Percentiles rank a stretch among this genome's conserved stretches.
Conservation (phyloP, 305 asterid species). For the Ilex paraguariensis region DNA sequence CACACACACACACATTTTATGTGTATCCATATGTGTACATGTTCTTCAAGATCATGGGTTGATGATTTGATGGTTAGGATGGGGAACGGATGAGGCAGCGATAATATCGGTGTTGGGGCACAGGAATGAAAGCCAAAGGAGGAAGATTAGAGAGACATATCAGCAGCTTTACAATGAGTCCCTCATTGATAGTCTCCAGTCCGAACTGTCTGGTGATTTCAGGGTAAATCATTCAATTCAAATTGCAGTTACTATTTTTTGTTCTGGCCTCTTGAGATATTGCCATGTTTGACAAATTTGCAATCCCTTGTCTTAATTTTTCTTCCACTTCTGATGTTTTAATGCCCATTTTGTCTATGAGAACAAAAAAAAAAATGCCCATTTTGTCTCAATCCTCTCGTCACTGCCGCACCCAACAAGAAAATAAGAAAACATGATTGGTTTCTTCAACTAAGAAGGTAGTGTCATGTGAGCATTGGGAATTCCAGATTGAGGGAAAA, state of each 20-base stretch:
- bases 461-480: neutral
- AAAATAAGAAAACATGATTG: too few species aligned
- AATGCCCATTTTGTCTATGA: neutral
- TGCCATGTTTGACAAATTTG: neutral
- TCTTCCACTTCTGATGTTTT: neutral
- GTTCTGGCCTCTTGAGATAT: neutral
- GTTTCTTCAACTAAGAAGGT: too few species aligned
- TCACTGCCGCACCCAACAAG: neutral
- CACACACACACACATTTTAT: neutral
- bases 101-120: conserved; percentile 52
- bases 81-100: conserved; percentile 66
- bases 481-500: neutral
- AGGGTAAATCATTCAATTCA: conserved; percentile 28
- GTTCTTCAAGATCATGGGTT: conserved; percentile 3
- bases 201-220: conserved; percentile 77
- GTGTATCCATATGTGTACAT: neutral
- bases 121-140: conserved; percentile 66
- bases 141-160: conserved; percentile 51
- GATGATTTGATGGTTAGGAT: conserved; percentile 38
- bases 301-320: neutral
- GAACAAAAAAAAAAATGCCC: too few species aligned
- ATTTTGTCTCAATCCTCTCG: neutral
- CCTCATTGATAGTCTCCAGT: conserved; percentile 40
- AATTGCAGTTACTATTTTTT: neutral
- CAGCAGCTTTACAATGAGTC: conserved; percentile 50